Evolutionary conservation across 345 rosid genomes (phyloP), one percentile per base, ranked within the genome.

Genomic region (Arabis alpina): DNA sequence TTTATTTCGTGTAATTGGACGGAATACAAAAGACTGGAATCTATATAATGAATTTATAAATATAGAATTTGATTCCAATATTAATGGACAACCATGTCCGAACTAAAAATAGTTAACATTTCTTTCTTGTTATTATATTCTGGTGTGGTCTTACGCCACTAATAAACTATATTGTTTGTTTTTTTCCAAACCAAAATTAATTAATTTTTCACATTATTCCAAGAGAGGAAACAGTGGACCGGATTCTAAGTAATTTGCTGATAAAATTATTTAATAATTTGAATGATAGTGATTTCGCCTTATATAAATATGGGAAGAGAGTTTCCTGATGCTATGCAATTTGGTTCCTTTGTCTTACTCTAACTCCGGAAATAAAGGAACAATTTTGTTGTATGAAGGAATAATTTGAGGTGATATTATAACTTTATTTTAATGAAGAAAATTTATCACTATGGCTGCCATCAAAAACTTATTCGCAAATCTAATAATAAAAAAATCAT

Each of bases 31-130:
- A 47, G 62, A 61, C 5, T 45, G 11, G 64, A 75, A 75, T 75
- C 58, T 75, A 28, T 12, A 45, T 32, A 45, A 59, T 74, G 63
- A 60, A 60, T 53, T 61, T 60, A 59, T 60, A 37, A 60, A 68
- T 54, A 52, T 27, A 75, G 78, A 68, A 75, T 68, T 74, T 68
- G 74, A 75, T 75, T 75, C 78, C 74, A 28, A 15, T 75, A 61
- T 61, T 75, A 68, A 75, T 75, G 78, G 78, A 75, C 69, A 60
- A 74, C 68, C 73, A 66, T 60, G 50, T 52, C 37, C 68, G 28
- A 60, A 45, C 72, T 66, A 74, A 59, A 66, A 11, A 75, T 61
- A 45, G 74, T 61, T 75, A 44, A 68, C 52, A 45, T 36, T 53
- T 60, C 23, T 44, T 36, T 45, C 49, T 45, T 47, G 6, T 24